These are phyloP conservation scores for Scedosporium minutisporum DNA, from an alignment of 2,329 filamentous ascomycete genomes.

Conservation along the genomic window DNA sequence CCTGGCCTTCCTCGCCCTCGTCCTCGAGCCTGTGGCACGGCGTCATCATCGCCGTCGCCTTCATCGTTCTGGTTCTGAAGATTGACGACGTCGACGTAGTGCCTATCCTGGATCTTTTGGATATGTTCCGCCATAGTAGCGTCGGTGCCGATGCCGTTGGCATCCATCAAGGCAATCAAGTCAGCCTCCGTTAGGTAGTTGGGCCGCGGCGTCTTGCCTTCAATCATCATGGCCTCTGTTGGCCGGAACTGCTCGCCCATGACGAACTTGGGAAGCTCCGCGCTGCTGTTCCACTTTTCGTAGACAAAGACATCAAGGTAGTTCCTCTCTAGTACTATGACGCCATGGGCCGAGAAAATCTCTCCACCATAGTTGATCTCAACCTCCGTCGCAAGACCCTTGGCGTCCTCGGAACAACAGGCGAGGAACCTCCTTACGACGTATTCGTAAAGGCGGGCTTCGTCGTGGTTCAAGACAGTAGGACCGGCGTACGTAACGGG, in stretches of 20 bases:
- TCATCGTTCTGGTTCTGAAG: slow-evolving; percentile 27
- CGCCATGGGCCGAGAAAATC: slow-evolving; percentile 68
- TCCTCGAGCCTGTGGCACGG: slow-evolving; percentile 30
- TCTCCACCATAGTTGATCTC: slow-evolving; percentile 80
- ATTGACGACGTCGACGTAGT: slow-evolving; percentile 66
- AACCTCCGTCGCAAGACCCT: slow-evolving; percentile 75
- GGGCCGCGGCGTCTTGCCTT: slow-evolving; percentile 82
- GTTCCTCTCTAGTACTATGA: slow-evolving; percentile 79
- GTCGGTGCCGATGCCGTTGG: slow-evolving; percentile 95
- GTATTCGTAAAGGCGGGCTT: slow-evolving; percentile 82
- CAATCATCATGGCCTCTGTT: slow-evolving; percentile 76
- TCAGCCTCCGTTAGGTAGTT: slow-evolving; percentile 90
- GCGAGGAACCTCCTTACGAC: slow-evolving; percentile 85
- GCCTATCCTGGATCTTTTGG: slow-evolving; percentile 80
- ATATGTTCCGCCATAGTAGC: slow-evolving; percentile 99
- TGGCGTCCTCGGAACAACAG: slow-evolving; percentile 90
- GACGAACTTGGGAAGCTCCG: slow-evolving; percentile 69
- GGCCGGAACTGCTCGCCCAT: slow-evolving; percentile 78
- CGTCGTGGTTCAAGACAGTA: slow-evolving; percentile 52
- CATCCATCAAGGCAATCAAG: slow-evolving; percentile 93
- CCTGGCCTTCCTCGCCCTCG: slow-evolving; percentile 34
- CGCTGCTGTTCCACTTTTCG: slow-evolving; percentile 88
- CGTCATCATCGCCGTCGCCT: slow-evolving; percentile 27
- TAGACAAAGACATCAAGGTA: slow-evolving; percentile 95
- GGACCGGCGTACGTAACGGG: slow-evolving; percentile 77